Evolutionary conservation across 164 flowering plant species (phyloP).

Genomic region (Annona cherimola): DNA sequence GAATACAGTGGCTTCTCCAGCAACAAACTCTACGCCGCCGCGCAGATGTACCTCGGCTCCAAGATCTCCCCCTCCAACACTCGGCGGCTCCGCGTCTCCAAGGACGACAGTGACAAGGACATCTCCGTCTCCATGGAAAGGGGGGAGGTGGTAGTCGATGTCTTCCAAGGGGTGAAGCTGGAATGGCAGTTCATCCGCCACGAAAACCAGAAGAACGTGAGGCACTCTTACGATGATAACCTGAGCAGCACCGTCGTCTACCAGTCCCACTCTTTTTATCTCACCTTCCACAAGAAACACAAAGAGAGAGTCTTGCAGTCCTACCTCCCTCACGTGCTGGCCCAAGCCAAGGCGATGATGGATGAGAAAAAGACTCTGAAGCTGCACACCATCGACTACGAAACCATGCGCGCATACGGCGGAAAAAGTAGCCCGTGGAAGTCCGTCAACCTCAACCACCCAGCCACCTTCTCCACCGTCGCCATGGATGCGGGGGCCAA

Average conservation of each 20-base stretch:
- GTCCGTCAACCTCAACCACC: slow-evolving; percentile 40
- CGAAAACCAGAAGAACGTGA: not conserved
- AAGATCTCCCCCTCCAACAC: slow-evolving; percentile 8
- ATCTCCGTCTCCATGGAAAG: slow-evolving; percentile 7
- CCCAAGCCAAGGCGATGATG: slow-evolving; percentile 18
- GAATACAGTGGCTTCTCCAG: slow-evolving; percentile 17
- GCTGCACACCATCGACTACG: slow-evolving; percentile 21
- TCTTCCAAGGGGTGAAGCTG: slow-evolving; percentile 13
- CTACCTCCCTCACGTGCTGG: slow-evolving; percentile 33
- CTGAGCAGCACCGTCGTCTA: slow-evolving; percentile 2
- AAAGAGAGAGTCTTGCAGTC: slow-evolving; percentile 24
- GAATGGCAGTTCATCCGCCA: slow-evolving; percentile 10
- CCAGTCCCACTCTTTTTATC: slow-evolving; percentile 29
- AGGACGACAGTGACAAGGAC: slow-evolving; percentile 7
- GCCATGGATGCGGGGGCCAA: slow-evolving; percentile 55
- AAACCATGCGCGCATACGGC: not conserved
- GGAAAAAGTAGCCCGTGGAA: slow-evolving; percentile 9
- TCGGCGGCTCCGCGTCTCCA: slow-evolving; percentile 4
- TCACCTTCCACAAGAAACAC: slow-evolving; percentile 34
- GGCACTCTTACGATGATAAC: not conserved
- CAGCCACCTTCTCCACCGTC: slow-evolving; percentile 48
- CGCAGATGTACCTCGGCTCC: slow-evolving; percentile 19
- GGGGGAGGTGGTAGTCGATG: slow-evolving; percentile 15
- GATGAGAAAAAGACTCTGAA: slow-evolving; percentile 27
- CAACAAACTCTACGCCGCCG: slow-evolving; percentile 24